Conservation (phyloP, 1,139 yeast species). For the Suhomyces maxii region DNA sequence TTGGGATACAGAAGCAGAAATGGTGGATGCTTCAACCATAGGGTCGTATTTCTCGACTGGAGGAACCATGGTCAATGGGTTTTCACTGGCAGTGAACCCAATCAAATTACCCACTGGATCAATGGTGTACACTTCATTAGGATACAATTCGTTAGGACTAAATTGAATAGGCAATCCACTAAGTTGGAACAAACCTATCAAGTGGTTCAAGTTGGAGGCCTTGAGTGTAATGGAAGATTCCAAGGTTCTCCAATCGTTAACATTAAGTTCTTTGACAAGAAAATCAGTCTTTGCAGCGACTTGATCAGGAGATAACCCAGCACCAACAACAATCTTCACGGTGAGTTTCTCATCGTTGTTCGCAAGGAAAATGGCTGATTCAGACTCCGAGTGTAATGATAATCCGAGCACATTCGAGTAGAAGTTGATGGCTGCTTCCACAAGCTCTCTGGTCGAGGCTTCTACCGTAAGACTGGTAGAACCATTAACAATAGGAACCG, state of each 20-base stretch:
- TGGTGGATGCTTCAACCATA: constrained; percentile 9
- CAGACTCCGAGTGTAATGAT: constrained; percentile 26
- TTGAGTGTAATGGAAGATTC: constrained; percentile 43
- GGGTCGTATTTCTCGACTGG: constrained; percentile 29
- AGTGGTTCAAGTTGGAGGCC: constrained; percentile 32
- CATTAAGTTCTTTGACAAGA: constrained; percentile 26
- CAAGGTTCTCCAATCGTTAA: constrained; percentile 53
- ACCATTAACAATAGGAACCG: constrained; percentile 49
- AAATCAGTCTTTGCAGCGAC: constrained; percentile 25
- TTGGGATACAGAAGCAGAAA: constrained; percentile 18
- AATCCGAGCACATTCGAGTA: constrained; percentile 50
- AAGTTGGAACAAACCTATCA: constrained; percentile 33
- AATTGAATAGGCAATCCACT: constrained; percentile 33
- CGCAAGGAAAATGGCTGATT: constrained; percentile 28
- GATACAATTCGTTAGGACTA: constrained; percentile 64
- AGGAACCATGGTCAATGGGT: constrained; percentile 57
- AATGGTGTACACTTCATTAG: constrained; percentile 63
- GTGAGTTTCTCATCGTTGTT: constrained; percentile 33
- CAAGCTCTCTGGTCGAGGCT: constrained; percentile 40
- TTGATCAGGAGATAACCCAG: constrained; percentile 25
- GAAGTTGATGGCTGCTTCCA: constrained; percentile 42
- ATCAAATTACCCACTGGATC: constrained; percentile 69
- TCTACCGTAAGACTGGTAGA: constrained; percentile 45
- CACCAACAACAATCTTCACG: constrained; percentile 29
- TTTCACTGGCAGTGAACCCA: constrained; percentile 63